Percentiles rank a stretch among this genome's conserved stretches.
Conservation (phyloP, 805 yeast species). For the Starmerella roubikii region DNA sequence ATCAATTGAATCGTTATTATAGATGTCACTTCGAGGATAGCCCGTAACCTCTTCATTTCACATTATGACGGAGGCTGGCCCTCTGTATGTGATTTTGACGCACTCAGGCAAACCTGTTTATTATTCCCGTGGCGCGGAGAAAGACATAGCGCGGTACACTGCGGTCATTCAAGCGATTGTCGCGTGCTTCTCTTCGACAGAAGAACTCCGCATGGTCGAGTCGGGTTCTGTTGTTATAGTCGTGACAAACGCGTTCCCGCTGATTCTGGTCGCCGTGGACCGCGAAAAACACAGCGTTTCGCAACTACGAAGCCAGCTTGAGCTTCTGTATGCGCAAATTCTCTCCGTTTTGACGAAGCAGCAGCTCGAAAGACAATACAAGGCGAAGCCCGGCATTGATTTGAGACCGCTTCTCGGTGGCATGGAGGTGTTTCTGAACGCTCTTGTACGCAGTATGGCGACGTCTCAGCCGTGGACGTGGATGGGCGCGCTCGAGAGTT, state of each 20-base stretch:
- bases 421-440: conserved; percentile 60
- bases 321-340: conserved; percentile 59
- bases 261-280: conserved; percentile 55
- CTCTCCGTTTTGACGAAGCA: conserved; percentile 75
- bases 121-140: conserved; percentile 16
- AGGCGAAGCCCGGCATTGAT: conserved; percentile 66
- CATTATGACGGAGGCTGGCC: too few species aligned
- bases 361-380: conserved; percentile 54
- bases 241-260: conserved; percentile 50
- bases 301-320: conserved; percentile 49
- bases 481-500: conserved; percentile 52
- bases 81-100: conserved; percentile 17
- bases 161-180: conserved; percentile 22
- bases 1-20: too few species aligned
- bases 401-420: conserved; percentile 60
- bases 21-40: too few species aligned
- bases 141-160: conserved; percentile 16
- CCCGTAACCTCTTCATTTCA: too few species aligned
- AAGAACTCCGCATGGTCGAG: conserved; percentile 33
- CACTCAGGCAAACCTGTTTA: conserved; percentile 22
- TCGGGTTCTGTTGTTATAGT: conserved; percentile 38
- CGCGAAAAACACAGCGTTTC: conserved; percentile 26
- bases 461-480: conserved; percentile 45
- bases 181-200: conserved; percentile 16
- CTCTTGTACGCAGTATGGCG: conserved; percentile 42